Base-by-base conservation (phyloP, 441 rosid genomes). In the Manihot esculenta region DNA sequence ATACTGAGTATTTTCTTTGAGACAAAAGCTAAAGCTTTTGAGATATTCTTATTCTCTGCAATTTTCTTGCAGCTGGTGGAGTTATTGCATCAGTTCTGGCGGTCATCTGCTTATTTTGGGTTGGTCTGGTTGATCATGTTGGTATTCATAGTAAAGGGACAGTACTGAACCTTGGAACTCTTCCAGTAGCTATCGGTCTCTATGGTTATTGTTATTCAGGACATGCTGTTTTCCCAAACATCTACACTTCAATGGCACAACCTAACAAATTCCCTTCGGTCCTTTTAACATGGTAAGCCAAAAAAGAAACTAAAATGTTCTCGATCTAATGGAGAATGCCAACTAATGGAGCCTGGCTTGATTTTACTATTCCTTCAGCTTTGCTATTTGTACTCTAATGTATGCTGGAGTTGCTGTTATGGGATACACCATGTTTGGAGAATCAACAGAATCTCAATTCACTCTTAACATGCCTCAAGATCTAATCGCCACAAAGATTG, bases 351-450 rank as follows among this genome's bases (percentile, higher is more conserved):
- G 9, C 7, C 8, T 68, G 44, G 18, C 69, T 44, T 35, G 59
- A 13, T 67, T 60, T 24, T 38, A 13, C 17, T 55, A 10, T 41
- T 15, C 24, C 10, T 74, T 80, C 81, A 94, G 99, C 84, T 92
- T 94, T 62, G 75, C 55, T 54, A 65, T 90, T 58, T 94, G 95
- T 74, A 81, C 95, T n/a, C 10, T 78, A 73, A 56, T 94, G 89
- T 94, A 90, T 74, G 89, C 90, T 14, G 97, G 91, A 74, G 93
- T 80, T 24, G 99, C 97, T 51, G 61, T 83, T 15, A 86, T 89
- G 99, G 99, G 97, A 24, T 94, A 94, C 80, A 84, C 83, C 24
- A 87, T 92, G 94, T 94, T 94, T 63, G 97, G 97, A 68, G 97
- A 89, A 60, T 73, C 76, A 73, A 87, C 86, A 50, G 57, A 74